Base-by-base conservation (phyloP, 1,139 yeast genomes). In the Fermentozyma sake region DNA sequence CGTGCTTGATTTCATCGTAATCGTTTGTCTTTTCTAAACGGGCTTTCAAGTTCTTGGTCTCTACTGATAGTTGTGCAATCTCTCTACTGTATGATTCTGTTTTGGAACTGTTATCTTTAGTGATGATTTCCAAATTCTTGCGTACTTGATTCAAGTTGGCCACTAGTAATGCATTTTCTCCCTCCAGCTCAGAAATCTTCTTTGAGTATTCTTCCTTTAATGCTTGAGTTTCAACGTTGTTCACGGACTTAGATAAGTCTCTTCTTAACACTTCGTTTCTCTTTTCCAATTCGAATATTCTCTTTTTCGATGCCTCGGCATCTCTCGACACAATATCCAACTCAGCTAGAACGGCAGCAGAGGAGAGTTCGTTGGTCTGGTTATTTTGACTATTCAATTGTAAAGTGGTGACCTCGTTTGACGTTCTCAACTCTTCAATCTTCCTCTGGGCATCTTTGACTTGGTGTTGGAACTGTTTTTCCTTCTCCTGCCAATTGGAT, bases 1-100 rank as follows among this genome's bases (percentile, higher is more conserved):
- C 96, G 28, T 72, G 72, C 51, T 84, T 86, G 27, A 87, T 54
- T 39, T 83, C 86, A 30, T 82, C 87, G 52, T 89, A 87, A 48
- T 81, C 89, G 3, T 64, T 57, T 18, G 74, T 68, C 22, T 56
- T 52, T 3, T 57, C 58, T 24, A 77, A 48, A 31, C 68, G 67
- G 30, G 48, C 51, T 42, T 73, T 72, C 38, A 82, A 59, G 16
- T 57, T 50, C 8, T 59, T 63, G 16, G 76, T 54, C 44, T 83
- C 93, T 10, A 55, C 52, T 10, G 57, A 58, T 41, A 76, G 57
- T 23, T 68, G 68, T 2, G 50, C 47, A 4, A 68, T 46, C 37
- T 83, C 86, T 26, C 74, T 56, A 23, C 57, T 59, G 18, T 59
- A 44, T 5, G 52, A 34, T 9, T 68, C 72, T 5, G 53, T 37